These are phyloP conservation scores for Saturnispora kantuleensis DNA, from an alignment of 805 yeast genomes.

Conservation along the genomic window DNA sequence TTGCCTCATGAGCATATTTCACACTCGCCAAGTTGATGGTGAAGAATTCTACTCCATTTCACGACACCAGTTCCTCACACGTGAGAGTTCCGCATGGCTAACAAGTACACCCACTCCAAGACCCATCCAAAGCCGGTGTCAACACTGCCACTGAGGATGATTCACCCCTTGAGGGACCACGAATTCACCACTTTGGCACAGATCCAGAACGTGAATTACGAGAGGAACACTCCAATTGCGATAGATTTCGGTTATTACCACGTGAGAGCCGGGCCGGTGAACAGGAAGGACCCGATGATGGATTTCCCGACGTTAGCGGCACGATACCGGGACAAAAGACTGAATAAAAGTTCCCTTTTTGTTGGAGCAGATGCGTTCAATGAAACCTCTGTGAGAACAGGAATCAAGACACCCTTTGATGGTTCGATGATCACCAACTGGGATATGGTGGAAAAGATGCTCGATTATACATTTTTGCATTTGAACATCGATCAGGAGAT, in stretches of 20 bases:
- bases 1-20: neutral
- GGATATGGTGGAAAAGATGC: conserved; percentile 75
- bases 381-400: conserved; percentile 60
- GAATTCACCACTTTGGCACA: neutral
- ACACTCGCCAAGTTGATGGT: neutral
- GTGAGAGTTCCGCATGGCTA: conserved; percentile 1
- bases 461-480: conserved; percentile 79
- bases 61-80: neutral
- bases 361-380: conserved; percentile 75
- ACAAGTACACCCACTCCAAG: conserved; percentile 6
- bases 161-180: conserved; percentile 3
- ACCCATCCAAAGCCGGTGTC: conserved; percentile 7
- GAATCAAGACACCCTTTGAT: conserved; percentile 74
- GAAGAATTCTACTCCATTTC: neutral
- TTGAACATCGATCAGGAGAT: conserved; percentile 56
- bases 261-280: conserved; percentile 51
- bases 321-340: conserved; percentile 68
- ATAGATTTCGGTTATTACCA: conserved; percentile 72
- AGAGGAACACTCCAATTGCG: conserved; percentile 63
- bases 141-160: neutral
- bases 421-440: conserved; percentile 83
- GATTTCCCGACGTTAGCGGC: conserved; percentile 62
- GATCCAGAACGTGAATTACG: conserved; percentile 26
- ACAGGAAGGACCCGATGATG: conserved; percentile 39
- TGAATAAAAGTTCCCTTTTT: conserved; percentile 50